A percentile compares a stretch with the other conserved stretches of the same genome.
These are phyloP conservation scores for Thraustochytrium striatum DNA, from an alignment of 352 stramenopile species.

Conservation along the genomic window DNA sequence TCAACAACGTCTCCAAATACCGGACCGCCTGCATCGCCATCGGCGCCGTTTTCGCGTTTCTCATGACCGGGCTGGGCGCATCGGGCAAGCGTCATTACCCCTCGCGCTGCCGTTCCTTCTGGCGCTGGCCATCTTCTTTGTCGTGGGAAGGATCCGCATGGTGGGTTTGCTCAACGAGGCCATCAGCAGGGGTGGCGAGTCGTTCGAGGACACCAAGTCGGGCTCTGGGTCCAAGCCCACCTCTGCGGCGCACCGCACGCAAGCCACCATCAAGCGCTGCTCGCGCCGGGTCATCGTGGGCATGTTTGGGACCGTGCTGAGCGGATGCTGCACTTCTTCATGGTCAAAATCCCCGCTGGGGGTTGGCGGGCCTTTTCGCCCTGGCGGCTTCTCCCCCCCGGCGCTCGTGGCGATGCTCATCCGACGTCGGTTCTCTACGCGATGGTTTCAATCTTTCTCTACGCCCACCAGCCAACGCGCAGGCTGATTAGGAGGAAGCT, in stretches of 20 bases:
- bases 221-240: background rate
- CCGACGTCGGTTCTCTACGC: no score
- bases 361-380: no score
- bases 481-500: no score
- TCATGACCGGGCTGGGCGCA: background rate
- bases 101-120: background rate
- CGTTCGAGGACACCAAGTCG: background rate
- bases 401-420: no score
- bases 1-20: background rate
- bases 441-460: background rate
- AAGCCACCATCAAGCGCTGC: background rate
- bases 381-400: no score
- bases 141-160: background rate
- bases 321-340: no score
- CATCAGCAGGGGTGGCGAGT: no score
- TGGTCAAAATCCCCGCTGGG: no score
- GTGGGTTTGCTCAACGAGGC: background rate
- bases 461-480: background rate
- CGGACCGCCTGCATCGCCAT: background rate
- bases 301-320: no score
- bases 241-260: background rate
- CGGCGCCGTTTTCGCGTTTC: background rate
- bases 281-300: background rate
- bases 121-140: background rate
- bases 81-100: background rate